These are phyloP conservation scores for Phytophthora pseudosyringae DNA, from an alignment of 352 stramenopile genomes.

Conservation along the genomic window DNA sequence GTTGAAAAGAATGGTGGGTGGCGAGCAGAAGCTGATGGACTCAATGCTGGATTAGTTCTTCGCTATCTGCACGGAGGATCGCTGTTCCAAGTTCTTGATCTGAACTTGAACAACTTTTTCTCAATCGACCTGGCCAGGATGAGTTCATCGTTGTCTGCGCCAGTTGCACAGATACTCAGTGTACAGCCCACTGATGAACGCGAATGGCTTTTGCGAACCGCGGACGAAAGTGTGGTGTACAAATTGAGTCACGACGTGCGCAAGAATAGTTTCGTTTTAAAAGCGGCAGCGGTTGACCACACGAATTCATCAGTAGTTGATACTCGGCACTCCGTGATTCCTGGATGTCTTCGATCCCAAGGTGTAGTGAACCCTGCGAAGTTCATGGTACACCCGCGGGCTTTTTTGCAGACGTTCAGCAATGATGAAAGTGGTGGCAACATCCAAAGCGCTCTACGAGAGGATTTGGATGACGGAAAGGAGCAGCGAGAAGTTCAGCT, in stretches of 20 bases:
- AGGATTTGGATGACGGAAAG: neutral
- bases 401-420: slow-evolving; percentile 50
- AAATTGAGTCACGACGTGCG: slow-evolving; percentile 27
- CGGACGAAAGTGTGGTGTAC: slow-evolving; percentile 42
- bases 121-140: slow-evolving; percentile 52
- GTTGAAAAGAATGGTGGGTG: slow-evolving; percentile 24
- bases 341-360: slow-evolving; percentile 15
- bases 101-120: slow-evolving; percentile 44
- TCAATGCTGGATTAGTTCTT: slow-evolving; percentile 45
- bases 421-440: neutral
- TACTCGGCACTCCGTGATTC: slow-evolving; percentile 41
- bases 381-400: slow-evolving; percentile 52
- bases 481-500: slow-evolving; percentile 22
- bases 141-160: slow-evolving; percentile 2
- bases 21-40: slow-evolving; percentile 25
- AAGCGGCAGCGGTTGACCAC: slow-evolving; percentile 27
- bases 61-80: slow-evolving; percentile 60
- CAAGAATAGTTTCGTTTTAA: slow-evolving; percentile 41
- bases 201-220: slow-evolving; percentile 64
- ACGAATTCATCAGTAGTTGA: slow-evolving; percentile 12
- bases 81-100: slow-evolving; percentile 64
- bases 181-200: slow-evolving; percentile 46
- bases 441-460: slow-evolving; percentile 36
- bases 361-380: neutral
- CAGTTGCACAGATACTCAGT: slow-evolving; percentile 36